Evolutionary conservation across 768 basidiomycete genomes (phyloP).

Genomic region (Boletus rex-veris): DNA sequence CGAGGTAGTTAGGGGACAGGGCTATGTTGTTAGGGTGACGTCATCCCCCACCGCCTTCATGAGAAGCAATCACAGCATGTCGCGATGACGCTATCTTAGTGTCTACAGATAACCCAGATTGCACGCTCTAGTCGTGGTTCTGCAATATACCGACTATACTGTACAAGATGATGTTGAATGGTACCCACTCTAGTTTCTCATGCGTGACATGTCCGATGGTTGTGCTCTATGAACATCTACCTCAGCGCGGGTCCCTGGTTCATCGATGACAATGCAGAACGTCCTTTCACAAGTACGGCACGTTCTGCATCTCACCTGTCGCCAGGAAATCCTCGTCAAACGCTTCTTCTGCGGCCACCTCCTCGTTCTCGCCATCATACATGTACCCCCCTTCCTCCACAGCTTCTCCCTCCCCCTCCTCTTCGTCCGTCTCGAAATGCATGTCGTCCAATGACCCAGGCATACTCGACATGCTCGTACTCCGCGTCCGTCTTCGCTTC

Average conservation of each 20-base stretch:
- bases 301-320: slow-evolving; percentile 80
- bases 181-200: not conserved
- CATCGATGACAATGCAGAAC: not conserved
- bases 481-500: slow-evolving; percentile 41
- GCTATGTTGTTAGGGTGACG: no score
- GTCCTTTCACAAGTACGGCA: slow-evolving; percentile 52
- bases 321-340: slow-evolving; percentile 80
- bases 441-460: slow-evolving; percentile 75
- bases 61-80: no score
- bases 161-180: not conserved
- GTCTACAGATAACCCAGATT: no score
- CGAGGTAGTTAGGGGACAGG: no score
- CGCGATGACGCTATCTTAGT: no score
- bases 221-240: not conserved
- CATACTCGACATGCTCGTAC: slow-evolving; percentile 78
- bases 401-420: slow-evolving; percentile 37
- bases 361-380: slow-evolving; percentile 45
- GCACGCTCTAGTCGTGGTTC: not conserved
- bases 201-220: slow-evolving; percentile 2
- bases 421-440: slow-evolving; percentile 53
- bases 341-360: slow-evolving; percentile 65
- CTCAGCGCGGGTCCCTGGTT: not conserved
- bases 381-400: slow-evolving; percentile 33
- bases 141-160: not conserved
- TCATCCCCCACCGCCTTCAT: no score